Base-by-base conservation (phyloP, 169 alveolate species). In the Amoebophrya sp. region DNA sequence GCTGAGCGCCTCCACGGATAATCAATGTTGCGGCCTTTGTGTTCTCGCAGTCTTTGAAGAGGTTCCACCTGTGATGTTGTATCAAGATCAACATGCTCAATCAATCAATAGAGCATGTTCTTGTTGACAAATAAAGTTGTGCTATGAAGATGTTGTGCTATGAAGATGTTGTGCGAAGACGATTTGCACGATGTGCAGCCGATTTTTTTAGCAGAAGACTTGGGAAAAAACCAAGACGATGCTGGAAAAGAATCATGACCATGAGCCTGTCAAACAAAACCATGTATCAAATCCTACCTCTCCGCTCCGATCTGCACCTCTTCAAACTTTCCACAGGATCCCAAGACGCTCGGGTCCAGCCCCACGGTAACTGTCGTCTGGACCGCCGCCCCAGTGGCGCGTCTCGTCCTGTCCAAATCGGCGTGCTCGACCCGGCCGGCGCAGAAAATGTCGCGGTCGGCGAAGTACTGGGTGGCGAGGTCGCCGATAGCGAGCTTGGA, bases 391-490 rank as follows among this genome's bases (percentile, higher is more conserved):
- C n/a, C 93, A 7, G 93, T 91, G 40, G 93, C 93, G 7, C 91
- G 77, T 55, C 93, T 32, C 39, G 93, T 91, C 1, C 93, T 90
- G 54, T 91, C 93, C 93, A 98, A 92, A 92, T 98, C 99, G 54
- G 97, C 99, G 90, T 96, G 95, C 53, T 98, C 98, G 35, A 98
- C 99, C 92, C 99, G 96, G 18, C 99, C 99, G 53, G 99, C 99
- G 55, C 94, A 91, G 89, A 92, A 91, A 54, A 91, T 91, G 89
- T 54, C 88, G 77, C 93, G 93, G 53, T 92, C 93, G 18, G 99
- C 99, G 94, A 98, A 98, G 94, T 96, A 98, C 95, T 98, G 99
- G n/a, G 99, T 98, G 35, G 99, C 99, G 7, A 98, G 95, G 94
- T 98, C 99, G 25, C 99, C 99, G 55, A 98, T 98, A 14, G 99